These are phyloP conservation scores for Baorangia bicolor DNA, from an alignment of 768 basidiomycete genomes.

Conservation along the genomic window DNA sequence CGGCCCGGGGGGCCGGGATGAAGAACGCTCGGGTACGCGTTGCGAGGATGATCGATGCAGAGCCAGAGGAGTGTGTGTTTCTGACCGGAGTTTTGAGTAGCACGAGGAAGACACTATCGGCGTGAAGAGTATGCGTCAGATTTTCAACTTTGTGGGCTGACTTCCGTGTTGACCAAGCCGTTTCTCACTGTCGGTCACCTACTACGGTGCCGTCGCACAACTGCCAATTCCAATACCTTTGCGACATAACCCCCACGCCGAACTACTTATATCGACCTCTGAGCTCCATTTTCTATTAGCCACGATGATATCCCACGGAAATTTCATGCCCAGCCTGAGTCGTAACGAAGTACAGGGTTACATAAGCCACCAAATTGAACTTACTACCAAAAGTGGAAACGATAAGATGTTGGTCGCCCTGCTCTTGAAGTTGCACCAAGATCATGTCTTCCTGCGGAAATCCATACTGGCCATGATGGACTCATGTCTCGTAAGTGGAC, in stretches of 20 bases:
- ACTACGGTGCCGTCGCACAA: constrained; percentile 52
- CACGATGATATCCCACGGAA: neutral
- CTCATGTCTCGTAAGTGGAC: constrained; percentile 63
- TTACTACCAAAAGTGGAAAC: constrained; percentile 7
- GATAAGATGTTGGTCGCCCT: constrained; percentile 2
- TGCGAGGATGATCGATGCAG: constrained; percentile 44
- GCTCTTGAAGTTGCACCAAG: neutral
- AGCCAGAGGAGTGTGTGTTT: constrained; percentile 51
- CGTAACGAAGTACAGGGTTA: too few relatives aligned
- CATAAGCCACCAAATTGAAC: neutral
- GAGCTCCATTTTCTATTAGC: neutral
- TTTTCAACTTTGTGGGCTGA: neutral
- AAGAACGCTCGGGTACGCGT: constrained; percentile 39
- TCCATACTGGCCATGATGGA: constrained; percentile 55
- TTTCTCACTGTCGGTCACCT: constrained; percentile 49
- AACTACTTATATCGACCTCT: neutral
- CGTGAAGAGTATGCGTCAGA: neutral
- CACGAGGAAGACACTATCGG: constrained; percentile 50
- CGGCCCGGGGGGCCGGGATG: too few relatives aligned
- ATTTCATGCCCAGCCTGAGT: neutral
- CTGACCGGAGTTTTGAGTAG: constrained; percentile 57
- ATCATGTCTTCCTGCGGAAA: constrained; percentile 59
- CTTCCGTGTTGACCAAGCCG: neutral
- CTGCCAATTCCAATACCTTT: constrained; percentile 48
- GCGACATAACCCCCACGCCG: constrained; percentile 52